phyloP scores from a whole-genome alignment of 1,139 yeast genomes.

The Wickerhamomyces sp. region DNA sequence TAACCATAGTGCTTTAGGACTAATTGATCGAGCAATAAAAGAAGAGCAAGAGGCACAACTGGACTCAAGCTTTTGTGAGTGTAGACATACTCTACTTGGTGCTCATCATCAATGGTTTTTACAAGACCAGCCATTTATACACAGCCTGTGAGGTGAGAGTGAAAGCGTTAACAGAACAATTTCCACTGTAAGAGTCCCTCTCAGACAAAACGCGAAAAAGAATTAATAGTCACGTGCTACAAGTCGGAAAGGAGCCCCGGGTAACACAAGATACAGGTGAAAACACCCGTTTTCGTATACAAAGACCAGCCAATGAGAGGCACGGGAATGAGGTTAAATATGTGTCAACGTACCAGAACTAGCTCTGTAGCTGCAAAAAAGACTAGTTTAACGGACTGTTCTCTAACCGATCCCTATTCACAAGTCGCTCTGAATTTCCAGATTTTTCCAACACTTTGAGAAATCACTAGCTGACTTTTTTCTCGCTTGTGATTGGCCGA shows the following conservation, averaged over 20 bases:
- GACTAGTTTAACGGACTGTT: not conserved
- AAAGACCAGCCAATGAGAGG: not conserved
- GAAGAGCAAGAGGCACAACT: too few relatives aligned
- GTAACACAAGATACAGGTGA: not conserved
- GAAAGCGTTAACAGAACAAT: too few relatives aligned
- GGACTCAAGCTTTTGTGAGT: not conserved
- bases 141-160: too few relatives aligned
- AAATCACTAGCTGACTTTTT: constrained; percentile 2
- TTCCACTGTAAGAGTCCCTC: too few relatives aligned
- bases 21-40: too few relatives aligned
- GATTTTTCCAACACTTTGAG: not conserved
- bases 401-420: too few relatives aligned
- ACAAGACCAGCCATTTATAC: constrained; percentile 6
- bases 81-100: constrained; percentile 6
- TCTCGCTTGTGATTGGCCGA: constrained; percentile 1
- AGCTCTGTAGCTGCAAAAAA: not conserved
- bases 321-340: not conserved
- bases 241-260: not conserved
- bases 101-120: constrained; percentile 5
- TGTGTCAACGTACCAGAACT: not conserved
- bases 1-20: too few relatives aligned
- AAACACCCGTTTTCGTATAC: not conserved
- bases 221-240: not conserved
- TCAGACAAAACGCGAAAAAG: too few relatives aligned
- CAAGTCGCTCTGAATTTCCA: too few relatives aligned